Base-by-base conservation (phyloP, 1,284 basidiomycete species). In the Mycena citricolor region DNA sequence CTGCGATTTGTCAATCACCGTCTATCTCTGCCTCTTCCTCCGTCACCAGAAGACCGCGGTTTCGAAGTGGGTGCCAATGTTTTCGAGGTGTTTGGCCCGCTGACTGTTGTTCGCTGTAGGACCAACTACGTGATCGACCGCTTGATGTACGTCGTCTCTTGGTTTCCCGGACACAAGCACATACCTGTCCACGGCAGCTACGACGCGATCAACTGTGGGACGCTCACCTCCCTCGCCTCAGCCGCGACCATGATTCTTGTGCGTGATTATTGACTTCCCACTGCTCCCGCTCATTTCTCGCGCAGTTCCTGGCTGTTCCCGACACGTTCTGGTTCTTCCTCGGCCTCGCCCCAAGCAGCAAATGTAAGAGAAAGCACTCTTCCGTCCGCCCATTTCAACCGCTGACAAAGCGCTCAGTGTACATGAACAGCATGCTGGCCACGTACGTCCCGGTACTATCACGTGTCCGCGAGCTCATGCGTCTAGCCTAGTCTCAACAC, bases 381-480 rank as follows among this genome's bases (percentile, higher is more conserved):
- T n/a, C n/a, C n/a, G 10, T 23, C 10, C 16, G 34, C 8, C 21
- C 19, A 8, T 6, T 10, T 20, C 8, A 8, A 22, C 12, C 8
- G 6, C 13, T 4, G 4, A 24, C 14, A 25, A 41, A 16, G 13
- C 1, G 16, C 26, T 20, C 29, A 57, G 56, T 57, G 17, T 57
- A 57, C 30, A 57, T 57, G 56, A 57, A 57, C 33, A 57, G 54
- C 30, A 53, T 53, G 14, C 38, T 57, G 16, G 54, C 56, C 11
- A 52, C 54, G 56, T 55, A 38, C 12, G 47, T 28, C 11, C 36
- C 19, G 12, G 17, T 3, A 20, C 10, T 6, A 29, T n/a, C n/a
- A n/a, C n/a, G n/a, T n/a, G n/a, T n/a, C n/a, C n/a, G n/a, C n/a
- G n/a, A n/a, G n/a, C n/a, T n/a, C n/a, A n/a, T n/a, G n/a, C n/a